Evolutionary conservation across 1,139 yeast species (phyloP).

Genomic region (Geotrichum europaeum): DNA sequence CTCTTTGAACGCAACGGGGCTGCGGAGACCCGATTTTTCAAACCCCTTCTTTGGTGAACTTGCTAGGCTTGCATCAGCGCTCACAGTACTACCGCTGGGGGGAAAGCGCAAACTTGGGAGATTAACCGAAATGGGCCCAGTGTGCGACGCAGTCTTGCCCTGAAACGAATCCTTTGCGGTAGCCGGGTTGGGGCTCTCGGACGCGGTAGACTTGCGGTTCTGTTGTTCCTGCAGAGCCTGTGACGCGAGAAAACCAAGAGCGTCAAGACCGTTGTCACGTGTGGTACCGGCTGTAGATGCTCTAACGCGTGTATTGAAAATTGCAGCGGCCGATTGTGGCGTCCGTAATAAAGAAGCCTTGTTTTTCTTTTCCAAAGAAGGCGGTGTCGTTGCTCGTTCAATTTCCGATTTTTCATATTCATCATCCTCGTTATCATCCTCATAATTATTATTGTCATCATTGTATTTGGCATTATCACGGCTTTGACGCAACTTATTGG

Average conservation of each 20-base stretch:
- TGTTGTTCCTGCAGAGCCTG: constrained; percentile 7
- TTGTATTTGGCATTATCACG: not conserved
- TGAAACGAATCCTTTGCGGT: not conserved
- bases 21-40: not conserved
- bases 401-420: not conserved
- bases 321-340: not conserved
- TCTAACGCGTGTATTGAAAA: not conserved
- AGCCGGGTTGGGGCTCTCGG: constrained; percentile 1
- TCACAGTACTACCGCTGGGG: not conserved
- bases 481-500: not conserved
- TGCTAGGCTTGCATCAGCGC: not conserved
- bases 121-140: not conserved
- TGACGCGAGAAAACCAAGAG: constrained; percentile 11
- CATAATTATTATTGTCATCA: not conserved
- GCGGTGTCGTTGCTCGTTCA: not conserved
- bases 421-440: not conserved
- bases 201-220: not conserved
- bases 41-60: not conserved
- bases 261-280: constrained; percentile 9
- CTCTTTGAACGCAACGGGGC: constrained; percentile 7
- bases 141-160: not conserved
- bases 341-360: not conserved
- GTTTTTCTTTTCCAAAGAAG: not conserved
- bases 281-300: not conserved
- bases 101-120: not conserved